These are phyloP conservation scores for Petunia hybrid DNA, from an alignment of 305 asterid species.

Conservation along the genomic window DNA sequence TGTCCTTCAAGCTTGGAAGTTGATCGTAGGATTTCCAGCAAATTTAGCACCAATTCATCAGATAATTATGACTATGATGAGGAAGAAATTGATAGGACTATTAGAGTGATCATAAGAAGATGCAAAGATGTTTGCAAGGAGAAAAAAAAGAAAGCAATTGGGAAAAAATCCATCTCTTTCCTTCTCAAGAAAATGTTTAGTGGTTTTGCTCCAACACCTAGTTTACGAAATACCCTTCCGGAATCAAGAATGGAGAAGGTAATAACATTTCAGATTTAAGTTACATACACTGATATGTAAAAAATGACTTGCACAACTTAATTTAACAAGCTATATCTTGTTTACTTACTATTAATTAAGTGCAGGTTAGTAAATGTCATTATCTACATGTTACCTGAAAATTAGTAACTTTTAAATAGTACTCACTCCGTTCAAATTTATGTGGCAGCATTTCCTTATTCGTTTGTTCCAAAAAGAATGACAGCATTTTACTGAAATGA, in stretches of 20 bases:
- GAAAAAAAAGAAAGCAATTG: constrained; percentile 61
- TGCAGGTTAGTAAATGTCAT: too few species aligned
- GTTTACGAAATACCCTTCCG: constrained; percentile 64
- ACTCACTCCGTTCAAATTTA: neutral
- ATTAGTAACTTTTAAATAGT: neutral
- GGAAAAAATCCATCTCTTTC: constrained; percentile 74
- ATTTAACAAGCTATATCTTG: too few species aligned
- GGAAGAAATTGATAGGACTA: constrained; percentile 86
- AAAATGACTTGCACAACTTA: too few species aligned
- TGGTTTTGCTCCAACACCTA: constrained; percentile 68
- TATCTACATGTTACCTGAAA: too few species aligned
- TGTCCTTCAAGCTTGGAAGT: constrained; percentile 93
- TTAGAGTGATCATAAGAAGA: constrained; percentile 76
- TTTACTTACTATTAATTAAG: too few species aligned
- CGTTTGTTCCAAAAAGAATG: too few species aligned
- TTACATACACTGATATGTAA: too few species aligned
- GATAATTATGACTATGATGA: constrained; percentile 47
- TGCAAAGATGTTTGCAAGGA: constrained; percentile 81
- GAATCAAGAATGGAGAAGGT: constrained; percentile 97
- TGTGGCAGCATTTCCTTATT: too few species aligned
- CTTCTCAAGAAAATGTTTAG: constrained; percentile 80
- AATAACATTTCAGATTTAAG: neutral
- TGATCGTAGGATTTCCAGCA: constrained; percentile 56
- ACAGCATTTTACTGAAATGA: too few species aligned
- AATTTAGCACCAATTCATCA: constrained; percentile 54